phyloP scores from a whole-genome alignment of 371 early-diverging fungal species.

The Apophysomyces variabilis region DNA sequence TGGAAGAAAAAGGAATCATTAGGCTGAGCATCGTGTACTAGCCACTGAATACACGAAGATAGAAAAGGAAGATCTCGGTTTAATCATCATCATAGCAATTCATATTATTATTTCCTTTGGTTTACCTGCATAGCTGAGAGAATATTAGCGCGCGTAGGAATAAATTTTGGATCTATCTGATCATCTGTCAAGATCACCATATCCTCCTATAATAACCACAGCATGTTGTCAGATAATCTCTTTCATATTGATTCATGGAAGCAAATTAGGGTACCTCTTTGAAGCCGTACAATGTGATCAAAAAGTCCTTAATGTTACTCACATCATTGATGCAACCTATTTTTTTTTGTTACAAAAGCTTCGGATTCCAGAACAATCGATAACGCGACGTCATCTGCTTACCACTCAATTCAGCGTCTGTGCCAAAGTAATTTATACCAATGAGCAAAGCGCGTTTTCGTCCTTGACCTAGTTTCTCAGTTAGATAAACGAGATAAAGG shows the following conservation, averaged over 20 bases:
- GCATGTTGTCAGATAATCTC: no score
- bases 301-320: conserved; percentile 76
- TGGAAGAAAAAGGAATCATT: conserved; percentile 91
- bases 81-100: neutral
- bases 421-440: conserved; percentile 90
- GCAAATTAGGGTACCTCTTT: conserved; percentile 38
- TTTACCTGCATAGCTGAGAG: conserved; percentile 19
- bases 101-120: neutral
- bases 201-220: conserved; percentile 41
- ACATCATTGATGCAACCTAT: conserved; percentile 94
- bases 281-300: conserved; percentile 69
- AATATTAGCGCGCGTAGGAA: conserved; percentile 87
- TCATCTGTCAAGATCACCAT: conserved; percentile 92
- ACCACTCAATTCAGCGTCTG: conserved; percentile 68
- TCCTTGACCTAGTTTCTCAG: conserved; percentile 47
- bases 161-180: conserved; percentile 62
- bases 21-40: conserved; percentile 81
- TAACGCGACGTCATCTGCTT: conserved; percentile 9
- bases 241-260: no score
- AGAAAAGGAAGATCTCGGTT: conserved; percentile 20
- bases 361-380: neutral
- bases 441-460: conserved; percentile 86
- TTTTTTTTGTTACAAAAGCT: neutral
- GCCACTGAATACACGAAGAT: conserved; percentile 70
- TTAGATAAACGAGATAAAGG: neutral